Evolutionary conservation across 331 rosid genomes (phyloP).

Genomic region (Pyracantha coccinea): DNA sequence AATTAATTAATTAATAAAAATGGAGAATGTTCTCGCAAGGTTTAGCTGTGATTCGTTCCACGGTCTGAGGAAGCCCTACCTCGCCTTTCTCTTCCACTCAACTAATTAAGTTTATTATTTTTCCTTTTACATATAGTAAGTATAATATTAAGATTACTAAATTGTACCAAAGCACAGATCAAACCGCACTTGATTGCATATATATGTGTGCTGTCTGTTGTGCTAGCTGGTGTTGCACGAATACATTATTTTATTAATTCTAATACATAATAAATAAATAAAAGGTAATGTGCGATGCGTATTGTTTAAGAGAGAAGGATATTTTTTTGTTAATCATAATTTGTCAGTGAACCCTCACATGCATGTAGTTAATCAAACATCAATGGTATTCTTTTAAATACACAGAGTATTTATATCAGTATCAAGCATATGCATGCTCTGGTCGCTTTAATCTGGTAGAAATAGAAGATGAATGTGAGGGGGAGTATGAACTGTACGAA

Average conservation of each 20-base stretch:
- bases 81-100: not conserved
- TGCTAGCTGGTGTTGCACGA: constrained; percentile 16
- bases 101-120: not conserved
- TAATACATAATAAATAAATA: not conserved
- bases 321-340: not conserved
- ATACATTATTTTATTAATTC: not conserved
- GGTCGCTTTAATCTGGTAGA: not conserved
- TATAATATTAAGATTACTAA: not conserved
- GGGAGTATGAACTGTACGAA: not conserved
- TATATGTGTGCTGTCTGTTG: not conserved
- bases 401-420: not conserved
- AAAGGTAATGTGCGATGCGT: not conserved
- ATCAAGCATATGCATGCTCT: not conserved
- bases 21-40: not conserved
- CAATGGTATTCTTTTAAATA: not conserved
- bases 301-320: not conserved
- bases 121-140: not conserved
- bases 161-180: constrained; percentile 1
- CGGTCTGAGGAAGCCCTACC: not conserved
- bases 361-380: not conserved
- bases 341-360: not conserved
- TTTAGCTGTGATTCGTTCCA: constrained; percentile 5
- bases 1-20: not conserved
- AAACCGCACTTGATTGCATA: constrained; percentile 9
- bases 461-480: not conserved